phyloP scores from a whole-genome alignment of 106 monocot species.

The Apostasia shenzhenica region DNA sequence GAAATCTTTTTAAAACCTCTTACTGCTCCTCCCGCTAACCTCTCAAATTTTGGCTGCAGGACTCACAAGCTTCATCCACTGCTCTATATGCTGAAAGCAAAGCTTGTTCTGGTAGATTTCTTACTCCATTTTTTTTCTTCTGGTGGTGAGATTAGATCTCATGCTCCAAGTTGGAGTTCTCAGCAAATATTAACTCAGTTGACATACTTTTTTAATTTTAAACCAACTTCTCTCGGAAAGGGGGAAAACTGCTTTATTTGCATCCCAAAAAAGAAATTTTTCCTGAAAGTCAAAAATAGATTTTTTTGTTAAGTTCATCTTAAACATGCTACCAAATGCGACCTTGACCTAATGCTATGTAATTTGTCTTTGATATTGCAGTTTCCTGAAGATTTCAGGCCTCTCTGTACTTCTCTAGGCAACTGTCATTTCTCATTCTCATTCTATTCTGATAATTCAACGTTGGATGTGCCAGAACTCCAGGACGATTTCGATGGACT shows the following conservation, averaged over 20 bases:
- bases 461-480: slow-evolving; percentile 25
- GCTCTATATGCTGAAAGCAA: slow-evolving; percentile 42
- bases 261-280: too few species aligned
- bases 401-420: not conserved
- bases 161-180: not conserved
- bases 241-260: too few species aligned
- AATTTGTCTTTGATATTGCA: slow-evolving; percentile 11
- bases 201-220: not conserved
- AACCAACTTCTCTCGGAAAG: not conserved
- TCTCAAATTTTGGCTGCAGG: slow-evolving; percentile 17
- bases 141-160: too few species aligned
- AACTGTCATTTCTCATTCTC: slow-evolving; percentile 6
- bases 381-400: slow-evolving; percentile 45
- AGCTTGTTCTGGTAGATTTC: slow-evolving; percentile 43
- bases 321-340: too few species aligned
- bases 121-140: not conserved
- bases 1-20: not conserved
- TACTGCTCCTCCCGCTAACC: not conserved
- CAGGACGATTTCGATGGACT: slow-evolving; percentile 20
- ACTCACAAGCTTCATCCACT: slow-evolving; percentile 28
- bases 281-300: too few species aligned
- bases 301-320: not conserved
- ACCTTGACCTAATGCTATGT: not conserved
- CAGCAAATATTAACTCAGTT: not conserved
- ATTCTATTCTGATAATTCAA: slow-evolving; percentile 33